Base-by-base conservation (phyloP, 345 rosid species). In the Lumnitzera racemosa region DNA sequence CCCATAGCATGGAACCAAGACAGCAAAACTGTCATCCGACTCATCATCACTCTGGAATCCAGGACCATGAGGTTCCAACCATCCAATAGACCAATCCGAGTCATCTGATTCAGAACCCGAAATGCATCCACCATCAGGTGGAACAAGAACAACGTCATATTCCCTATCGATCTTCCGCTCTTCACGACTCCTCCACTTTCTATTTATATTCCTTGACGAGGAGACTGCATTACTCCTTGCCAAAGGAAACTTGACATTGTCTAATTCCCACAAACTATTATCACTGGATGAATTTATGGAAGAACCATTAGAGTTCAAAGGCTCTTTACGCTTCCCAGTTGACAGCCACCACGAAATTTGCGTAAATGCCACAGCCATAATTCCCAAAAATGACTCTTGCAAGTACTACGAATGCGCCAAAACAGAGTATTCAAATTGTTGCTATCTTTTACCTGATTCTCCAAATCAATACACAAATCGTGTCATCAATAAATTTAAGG, bases 31-130 rank as follows among this genome's bases (percentile, higher is more conserved):
- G 58, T 74, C 66, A 55, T 86, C 81, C 4, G 63, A 53, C n/a
- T 83, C 94, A 61, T 83, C 81, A 27, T 80, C 89, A 65, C 78
- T 78, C 61, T 51, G 76, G 71, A 86, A 83, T 51, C 71, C 86
- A 57, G 87, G 74, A 41, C 87, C 94, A 71, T 81, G 94, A 61
- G 94, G 94, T 67, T 86, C 94, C 67, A 81, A 56, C 94, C 94
- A 86, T 67, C 94, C 94, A 55, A 83, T 76, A 5, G 94, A 86
- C 73, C 81, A 86, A 72, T 86, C 94, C 0, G 83, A 81, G 65
- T 66, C 89, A 70, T 83, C 89, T 9, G 94, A 80, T 62, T 86
- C 94, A 23, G 94, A 81, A 17, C 87, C 94, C 1, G 88, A 86
- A 65, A 86, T 77, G 69, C 89, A 83, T 46, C 80, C 85, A 65